Evolutionary conservation across 2,329 filamentous ascomycete species (phyloP), one percentile per base, ranked within the genome.

Genomic region (Alternaria metachromatica): DNA sequence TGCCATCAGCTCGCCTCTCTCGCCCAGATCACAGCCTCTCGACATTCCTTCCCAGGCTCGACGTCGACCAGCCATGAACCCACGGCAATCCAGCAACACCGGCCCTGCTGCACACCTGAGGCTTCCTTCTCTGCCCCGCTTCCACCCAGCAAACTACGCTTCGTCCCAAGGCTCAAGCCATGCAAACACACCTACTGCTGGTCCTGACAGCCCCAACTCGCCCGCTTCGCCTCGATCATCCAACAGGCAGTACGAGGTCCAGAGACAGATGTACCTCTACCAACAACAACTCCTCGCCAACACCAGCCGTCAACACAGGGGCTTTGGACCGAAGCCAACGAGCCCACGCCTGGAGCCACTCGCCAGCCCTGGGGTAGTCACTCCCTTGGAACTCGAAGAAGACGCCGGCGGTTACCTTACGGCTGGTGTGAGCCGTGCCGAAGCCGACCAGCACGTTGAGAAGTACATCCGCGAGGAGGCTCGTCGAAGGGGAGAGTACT

Each of bases 131-230:
- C 77, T 86, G 44, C 84, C 84, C 48, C 81, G 83, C 62, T 86
- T 85, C 77, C 84, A 86, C 63, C 84, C 84, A 7, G 83, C 84
- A 65, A 85, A 86, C 74, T 86, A 82, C 70, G 80, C 82, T 10
- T 75, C 75, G 0, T 81, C 80, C 37, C 69, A 78, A 50, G 73
- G 75, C 49, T 79, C 79, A 13, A 84, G 80, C 55, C 62, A 71
- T 12, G 73, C 75, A 55, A 76, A 66, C 37, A 80, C 81, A 3
- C 78, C 81, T 15, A 66, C 76, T 64, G 80, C 79, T 10, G 78
- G 76, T 33, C 71, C 77, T 26, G 79, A 76, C 67, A 81, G 80
- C 48, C 81, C 82, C 8, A 80, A 82, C 44, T 75, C 80, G 8
- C 82, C 83, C 4, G 67, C 81, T 8, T 84, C 82, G 13, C 83